Evolutionary conservation across 805 yeast species (phyloP).

Genomic region (Vanderwaltozyma tropicalis): DNA sequence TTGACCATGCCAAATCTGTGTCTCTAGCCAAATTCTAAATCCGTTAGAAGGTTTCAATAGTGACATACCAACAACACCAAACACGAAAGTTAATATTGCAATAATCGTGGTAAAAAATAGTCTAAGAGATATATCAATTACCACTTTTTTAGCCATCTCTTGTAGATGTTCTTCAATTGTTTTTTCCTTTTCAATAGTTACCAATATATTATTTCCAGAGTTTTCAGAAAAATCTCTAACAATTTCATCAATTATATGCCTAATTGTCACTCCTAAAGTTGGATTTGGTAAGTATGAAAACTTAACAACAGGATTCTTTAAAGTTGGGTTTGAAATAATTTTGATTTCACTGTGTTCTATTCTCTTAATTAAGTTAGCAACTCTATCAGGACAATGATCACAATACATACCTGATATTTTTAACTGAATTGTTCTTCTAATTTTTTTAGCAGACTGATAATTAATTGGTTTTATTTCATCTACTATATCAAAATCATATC

Average conservation of each 20-base stretch:
- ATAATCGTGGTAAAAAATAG: neutral
- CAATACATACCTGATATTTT: neutral
- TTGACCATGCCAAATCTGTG: neutral
- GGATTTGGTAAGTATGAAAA: neutral
- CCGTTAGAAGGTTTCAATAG: neutral
- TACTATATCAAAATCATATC: neutral
- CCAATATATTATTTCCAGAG: neutral
- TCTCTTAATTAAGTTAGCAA: neutral
- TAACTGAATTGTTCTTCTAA: neutral
- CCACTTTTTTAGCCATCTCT: neutral
- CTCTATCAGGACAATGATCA: neutral
- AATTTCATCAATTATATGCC: neutral
- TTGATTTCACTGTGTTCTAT: too few relatives aligned
- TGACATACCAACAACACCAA: neutral
- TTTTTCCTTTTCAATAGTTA: neutral
- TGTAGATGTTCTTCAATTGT: neutral
- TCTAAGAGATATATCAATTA: neutral
- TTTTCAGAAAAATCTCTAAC: neutral
- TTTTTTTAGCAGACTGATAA: too few relatives aligned
- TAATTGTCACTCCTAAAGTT: neutral
- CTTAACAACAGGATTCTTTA: constrained; percentile 2
- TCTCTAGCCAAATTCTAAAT: neutral
- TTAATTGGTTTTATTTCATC: neutral
- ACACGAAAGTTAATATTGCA: neutral
- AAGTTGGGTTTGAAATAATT: neutral